Percentiles rank a stretch among this genome's conserved stretches.
Conservation (phyloP, 2,329 filamentous ascomycete species). For the Pestalotiopsis sp. region DNA sequence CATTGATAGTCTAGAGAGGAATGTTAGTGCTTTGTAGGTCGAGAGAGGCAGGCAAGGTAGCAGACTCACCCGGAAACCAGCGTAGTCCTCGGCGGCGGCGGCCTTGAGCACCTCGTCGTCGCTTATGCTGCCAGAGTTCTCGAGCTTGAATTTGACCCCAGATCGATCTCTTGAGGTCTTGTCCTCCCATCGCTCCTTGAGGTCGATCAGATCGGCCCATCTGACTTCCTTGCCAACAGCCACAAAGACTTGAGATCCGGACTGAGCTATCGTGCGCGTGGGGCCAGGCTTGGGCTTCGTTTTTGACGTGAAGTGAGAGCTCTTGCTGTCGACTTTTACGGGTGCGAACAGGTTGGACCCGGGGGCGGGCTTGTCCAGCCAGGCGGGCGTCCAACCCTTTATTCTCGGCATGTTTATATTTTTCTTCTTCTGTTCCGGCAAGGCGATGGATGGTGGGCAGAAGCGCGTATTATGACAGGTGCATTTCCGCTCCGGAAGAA, state of each 20-base stretch:
- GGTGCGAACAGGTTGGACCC: slow-evolving; percentile 78
- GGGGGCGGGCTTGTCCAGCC: slow-evolving; percentile 78
- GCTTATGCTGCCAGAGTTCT: slow-evolving; percentile 42
- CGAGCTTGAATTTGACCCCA: slow-evolving; percentile 47
- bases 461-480: slow-evolving; percentile 21
- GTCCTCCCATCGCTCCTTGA: slow-evolving; percentile 67
- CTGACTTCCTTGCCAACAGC: slow-evolving; percentile 87
- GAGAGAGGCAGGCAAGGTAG: slow-evolving; percentile 20
- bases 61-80: slow-evolving; percentile 49
- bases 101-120: slow-evolving; percentile 32
- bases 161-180: slow-evolving; percentile 37
- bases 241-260: slow-evolving; percentile 87
- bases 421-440: not conserved
- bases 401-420: slow-evolving; percentile 74
- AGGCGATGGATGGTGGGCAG: slow-evolving; percentile 26
- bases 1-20: slow-evolving; percentile 66
- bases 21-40: not conserved
- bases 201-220: slow-evolving; percentile 81
- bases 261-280: slow-evolving; percentile 72
- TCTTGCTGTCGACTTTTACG: slow-evolving; percentile 38
- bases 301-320: slow-evolving; percentile 34
- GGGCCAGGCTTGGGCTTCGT: slow-evolving; percentile 49
- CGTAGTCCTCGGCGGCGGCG: slow-evolving; percentile 28
- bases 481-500: slow-evolving; percentile 21
- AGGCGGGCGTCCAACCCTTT: slow-evolving; percentile 81